Evolutionary conservation across 192 early-diverging fungal species (phyloP).

Genomic region (Gaertneriomyces semiglobifer): DNA sequence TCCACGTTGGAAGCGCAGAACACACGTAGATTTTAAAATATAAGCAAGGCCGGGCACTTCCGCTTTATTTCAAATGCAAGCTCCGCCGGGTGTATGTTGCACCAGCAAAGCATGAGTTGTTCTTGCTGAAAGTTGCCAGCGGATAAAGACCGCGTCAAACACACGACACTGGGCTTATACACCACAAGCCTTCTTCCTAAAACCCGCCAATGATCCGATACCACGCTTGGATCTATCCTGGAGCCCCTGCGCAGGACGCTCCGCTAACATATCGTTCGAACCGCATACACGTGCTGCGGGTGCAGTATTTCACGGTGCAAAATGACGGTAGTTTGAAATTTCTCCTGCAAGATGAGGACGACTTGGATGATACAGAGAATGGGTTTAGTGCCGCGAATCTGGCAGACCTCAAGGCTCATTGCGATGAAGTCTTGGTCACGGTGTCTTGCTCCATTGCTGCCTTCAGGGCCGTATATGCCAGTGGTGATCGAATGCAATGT

Average conservation of each 20-base stretch:
- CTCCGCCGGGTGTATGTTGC: too few relatives aligned
- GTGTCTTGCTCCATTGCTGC: constrained; percentile 1
- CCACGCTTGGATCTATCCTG: constrained; percentile 4
- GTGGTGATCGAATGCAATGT: background rate
- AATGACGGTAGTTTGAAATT: background rate
- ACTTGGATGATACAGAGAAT: background rate
- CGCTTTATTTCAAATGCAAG: too few relatives aligned
- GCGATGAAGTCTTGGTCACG: background rate
- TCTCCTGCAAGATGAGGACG: background rate
- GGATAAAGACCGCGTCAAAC: too few relatives aligned
- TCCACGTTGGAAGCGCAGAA: too few relatives aligned
- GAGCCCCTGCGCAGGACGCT: background rate
- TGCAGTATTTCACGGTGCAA: constrained; percentile 1
- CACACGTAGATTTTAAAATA: too few relatives aligned
- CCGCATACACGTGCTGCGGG: constrained; percentile 2
- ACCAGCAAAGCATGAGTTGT: too few relatives aligned
- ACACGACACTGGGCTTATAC: too few relatives aligned
- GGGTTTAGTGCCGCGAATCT: constrained; percentile 1
- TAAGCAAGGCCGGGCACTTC: too few relatives aligned
- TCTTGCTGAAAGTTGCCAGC: too few relatives aligned
- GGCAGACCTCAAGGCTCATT: constrained; percentile 7
- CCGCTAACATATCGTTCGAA: constrained; percentile 2
- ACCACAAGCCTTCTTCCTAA: too few relatives aligned
- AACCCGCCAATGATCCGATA: background rate
- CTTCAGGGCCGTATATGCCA: background rate